Conservation (phyloP, 1,284 basidiomycete species). For the Ceratobasidium sp. region DNA sequence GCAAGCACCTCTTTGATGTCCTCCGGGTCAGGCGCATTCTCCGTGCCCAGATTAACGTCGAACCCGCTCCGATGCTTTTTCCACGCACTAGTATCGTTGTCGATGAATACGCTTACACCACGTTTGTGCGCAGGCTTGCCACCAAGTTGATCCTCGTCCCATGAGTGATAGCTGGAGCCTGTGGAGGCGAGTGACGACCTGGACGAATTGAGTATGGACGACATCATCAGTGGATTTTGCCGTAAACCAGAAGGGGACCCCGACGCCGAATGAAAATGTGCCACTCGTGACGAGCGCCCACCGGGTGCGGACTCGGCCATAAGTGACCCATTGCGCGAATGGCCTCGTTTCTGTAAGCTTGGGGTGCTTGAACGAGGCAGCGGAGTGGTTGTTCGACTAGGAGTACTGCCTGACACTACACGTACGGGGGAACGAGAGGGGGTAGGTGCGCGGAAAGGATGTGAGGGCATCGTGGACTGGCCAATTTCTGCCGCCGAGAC, state of each 20-base stretch:
- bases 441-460: conserved; percentile 24
- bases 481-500: conserved; percentile 29
- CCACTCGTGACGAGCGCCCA: neutral
- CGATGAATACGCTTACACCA: conserved; percentile 39
- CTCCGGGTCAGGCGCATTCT: conserved; percentile 44
- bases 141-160: conserved; percentile 60
- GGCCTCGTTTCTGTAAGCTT: conserved; percentile 25
- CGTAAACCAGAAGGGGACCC: conserved; percentile 61
- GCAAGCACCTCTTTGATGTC: conserved; percentile 64
- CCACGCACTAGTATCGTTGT: conserved; percentile 27
- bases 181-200: conserved; percentile 78
- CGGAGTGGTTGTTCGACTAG: conserved; percentile 42
- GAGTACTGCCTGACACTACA: neutral
- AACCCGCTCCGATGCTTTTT: conserved; percentile 35
- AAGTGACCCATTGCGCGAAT: conserved; percentile 45
- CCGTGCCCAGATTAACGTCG: conserved; percentile 15
- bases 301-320: conserved; percentile 21
- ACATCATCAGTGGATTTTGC: conserved; percentile 69
- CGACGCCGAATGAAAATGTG: conserved; percentile 51
- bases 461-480: conserved; percentile 42
- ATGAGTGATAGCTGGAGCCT: conserved; percentile 85
- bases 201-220: conserved; percentile 75
- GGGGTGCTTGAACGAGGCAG: conserved; percentile 41
- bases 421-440: conserved; percentile 36
- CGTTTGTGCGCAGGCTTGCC: conserved; percentile 37